These are phyloP conservation scores for Penicillium paxilli DNA, from an alignment of 495 filamentous ascomycete genomes.

Conservation along the genomic window DNA sequence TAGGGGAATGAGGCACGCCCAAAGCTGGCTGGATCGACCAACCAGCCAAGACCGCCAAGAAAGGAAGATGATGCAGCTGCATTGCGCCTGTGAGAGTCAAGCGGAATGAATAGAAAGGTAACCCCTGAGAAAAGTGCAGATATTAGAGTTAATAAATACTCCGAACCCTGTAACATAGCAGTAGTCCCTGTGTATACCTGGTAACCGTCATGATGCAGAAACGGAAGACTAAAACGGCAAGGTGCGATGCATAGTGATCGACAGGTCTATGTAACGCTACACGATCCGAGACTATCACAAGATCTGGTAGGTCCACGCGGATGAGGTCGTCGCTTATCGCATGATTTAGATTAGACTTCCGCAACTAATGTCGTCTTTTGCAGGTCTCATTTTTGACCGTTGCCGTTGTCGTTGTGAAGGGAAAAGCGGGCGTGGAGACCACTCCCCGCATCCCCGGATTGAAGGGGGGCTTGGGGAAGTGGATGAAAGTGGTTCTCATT, in stretches of 20 bases:
- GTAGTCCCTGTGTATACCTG: neutral
- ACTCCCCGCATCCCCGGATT: conserved; percentile 14
- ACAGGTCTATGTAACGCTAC: conserved; percentile 15
- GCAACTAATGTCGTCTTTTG: neutral
- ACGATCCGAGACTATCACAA: conserved; percentile 2
- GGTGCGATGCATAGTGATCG: conserved; percentile 7
- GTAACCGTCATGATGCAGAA: neutral
- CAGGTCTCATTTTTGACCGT: neutral
- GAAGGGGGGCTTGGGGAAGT: neutral
- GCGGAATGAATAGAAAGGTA: neutral
- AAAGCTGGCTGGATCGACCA: conserved; percentile 18
- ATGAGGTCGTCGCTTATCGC: neutral
- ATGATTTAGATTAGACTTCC: neutral
- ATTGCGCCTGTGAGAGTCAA: conserved; percentile 6
- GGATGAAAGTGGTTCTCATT: conserved; percentile 9
- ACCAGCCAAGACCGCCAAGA: conserved; percentile 19
- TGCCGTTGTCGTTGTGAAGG: neutral
- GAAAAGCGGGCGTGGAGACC: neutral
- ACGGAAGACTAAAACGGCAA: neutral
- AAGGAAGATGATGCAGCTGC: conserved; percentile 17
- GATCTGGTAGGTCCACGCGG: conserved; percentile 18
- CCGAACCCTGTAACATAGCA: too few relatives aligned
- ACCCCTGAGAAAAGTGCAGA: neutral
- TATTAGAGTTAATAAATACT: conserved; percentile 10
- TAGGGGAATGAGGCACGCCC: conserved; percentile 19